A percentile compares a stretch with the other conserved stretches of the same genome.
Conservation (phyloP, 768 basidiomycete genomes). For the Suillus subluteus region DNA sequence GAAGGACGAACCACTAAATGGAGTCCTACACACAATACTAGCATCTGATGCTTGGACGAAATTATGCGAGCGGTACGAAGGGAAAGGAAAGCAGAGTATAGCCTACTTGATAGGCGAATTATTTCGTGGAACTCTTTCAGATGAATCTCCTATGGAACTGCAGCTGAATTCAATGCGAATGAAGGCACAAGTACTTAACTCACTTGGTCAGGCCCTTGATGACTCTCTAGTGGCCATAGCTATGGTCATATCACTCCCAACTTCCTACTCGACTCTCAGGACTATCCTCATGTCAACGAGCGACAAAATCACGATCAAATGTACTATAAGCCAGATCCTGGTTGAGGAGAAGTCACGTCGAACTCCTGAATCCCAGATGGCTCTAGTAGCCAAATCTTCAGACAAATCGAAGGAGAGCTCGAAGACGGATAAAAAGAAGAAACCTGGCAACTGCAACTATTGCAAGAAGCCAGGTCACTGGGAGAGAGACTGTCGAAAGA, state of each 20-base stretch:
- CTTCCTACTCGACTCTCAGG: constrained; percentile 23
- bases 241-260: constrained; percentile 22
- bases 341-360: neutral
- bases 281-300: constrained; percentile 22
- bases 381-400: neutral
- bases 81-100: constrained; percentile 18
- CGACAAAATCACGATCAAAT: neutral
- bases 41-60: constrained; percentile 14
- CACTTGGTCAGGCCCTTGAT: neutral
- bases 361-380: neutral
- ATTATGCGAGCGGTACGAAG: constrained; percentile 22
- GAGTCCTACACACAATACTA: constrained; percentile 11
- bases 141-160: neutral
- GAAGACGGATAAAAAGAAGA: neutral
- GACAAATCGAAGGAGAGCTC: neutral
- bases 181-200: neutral
- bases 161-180: constrained; percentile 3
- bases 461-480: neutral
- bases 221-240: constrained; percentile 7
- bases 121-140: neutral
- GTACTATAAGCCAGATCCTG: neutral
- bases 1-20: constrained; percentile 23
- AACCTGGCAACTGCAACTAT: neutral
- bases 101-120: constrained; percentile 5
- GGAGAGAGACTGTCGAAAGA: neutral